Evolutionary conservation across 1,139 yeast species (phyloP), one percentile per base, ranked within the genome.

Genomic region (Sugiyamaella castrensis): DNA sequence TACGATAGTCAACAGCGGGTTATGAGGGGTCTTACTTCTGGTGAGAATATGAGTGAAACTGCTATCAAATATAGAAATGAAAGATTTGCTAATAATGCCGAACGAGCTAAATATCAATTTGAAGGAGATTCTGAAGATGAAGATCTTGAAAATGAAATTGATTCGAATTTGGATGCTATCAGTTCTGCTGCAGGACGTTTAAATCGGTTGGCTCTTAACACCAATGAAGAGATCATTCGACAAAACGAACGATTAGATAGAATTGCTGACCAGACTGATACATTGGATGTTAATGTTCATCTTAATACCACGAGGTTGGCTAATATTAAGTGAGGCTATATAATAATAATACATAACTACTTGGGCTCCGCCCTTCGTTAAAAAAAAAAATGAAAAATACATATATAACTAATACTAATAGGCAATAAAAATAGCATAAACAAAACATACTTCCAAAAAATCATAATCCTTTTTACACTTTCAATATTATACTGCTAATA

Each of bases 91-190:
- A 48, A 53, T 44, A 61, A 47, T 44, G 59, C 71, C 10, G 73
- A 71, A 47, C 64, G 74, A 33, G 54, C 76, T 12, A 72, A 73
- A 58, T 79, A 75, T 62, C 81, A 77, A 60, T 80, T 80, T 60
- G 85, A 80, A 56, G 77, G 73, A 26, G 84, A 80, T 58, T 74
- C 74, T 37, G 84, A 80, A 57, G 86, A 81, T 61, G 82, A 79
- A 56, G 81, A 75, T 52, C 69, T 80, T 68, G 38, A 81, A 55
- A 65, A 73, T 44, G 84, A 79, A 63, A 75, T 81, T 50, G 82
- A 79, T 53, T 68, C 71, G 52, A 79, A 80, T 55, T 62, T 80
- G 54, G 78, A 76, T 54, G 78, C 76, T 45, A 71, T 81, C 43
- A 66, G 71, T 30, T 69, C 71, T 30, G 74, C 79, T 4, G 70